Conservation (phyloP, 208 protist genomes). For the Trypanosoma avium region DNA sequence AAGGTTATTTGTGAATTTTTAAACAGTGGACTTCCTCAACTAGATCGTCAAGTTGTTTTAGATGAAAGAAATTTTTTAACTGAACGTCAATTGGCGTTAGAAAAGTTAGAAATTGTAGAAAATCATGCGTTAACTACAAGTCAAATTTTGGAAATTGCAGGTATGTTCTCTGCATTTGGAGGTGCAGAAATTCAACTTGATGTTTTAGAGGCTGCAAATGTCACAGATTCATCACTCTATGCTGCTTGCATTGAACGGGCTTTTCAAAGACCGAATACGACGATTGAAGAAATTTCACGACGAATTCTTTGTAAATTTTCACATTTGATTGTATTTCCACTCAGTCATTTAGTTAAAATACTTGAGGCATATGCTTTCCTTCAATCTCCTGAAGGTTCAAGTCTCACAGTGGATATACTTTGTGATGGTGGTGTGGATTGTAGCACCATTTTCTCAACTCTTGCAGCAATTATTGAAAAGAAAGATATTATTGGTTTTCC, state of each 20-base stretch:
- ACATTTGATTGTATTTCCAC: constrained; percentile 54
- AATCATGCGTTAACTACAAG: constrained; percentile 52
- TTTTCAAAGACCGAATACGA: constrained; percentile 47
- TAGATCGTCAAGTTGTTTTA: constrained; percentile 37
- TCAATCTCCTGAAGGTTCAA: constrained; percentile 41
- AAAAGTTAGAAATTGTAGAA: constrained; percentile 66
- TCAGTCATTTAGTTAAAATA: constrained; percentile 64
- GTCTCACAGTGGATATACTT: constrained; percentile 59
- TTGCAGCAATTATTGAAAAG: constrained; percentile 53
- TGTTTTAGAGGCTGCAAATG: constrained; percentile 52
- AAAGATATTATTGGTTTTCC: constrained; percentile 44
- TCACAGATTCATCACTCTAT: constrained; percentile 60
- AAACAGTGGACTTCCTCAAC: constrained; percentile 42
- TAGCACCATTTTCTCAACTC: constrained; percentile 66
- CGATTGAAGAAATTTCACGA: constrained; percentile 51
- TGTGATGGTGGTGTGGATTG: constrained; percentile 59
- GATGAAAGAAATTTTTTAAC: constrained; percentile 50
- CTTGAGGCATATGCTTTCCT: constrained; percentile 60
- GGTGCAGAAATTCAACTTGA: constrained; percentile 88
- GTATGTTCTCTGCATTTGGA: constrained; percentile 78
- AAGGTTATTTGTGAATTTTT: constrained; percentile 64
- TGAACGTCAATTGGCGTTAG: constrained; percentile 63
- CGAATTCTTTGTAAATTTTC: constrained; percentile 63
- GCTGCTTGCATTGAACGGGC: constrained; percentile 56
- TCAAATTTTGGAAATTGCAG: constrained; percentile 60